Conservation (phyloP, 2,329 filamentous ascomycete species). For the Calonectria pteridis region DNA sequence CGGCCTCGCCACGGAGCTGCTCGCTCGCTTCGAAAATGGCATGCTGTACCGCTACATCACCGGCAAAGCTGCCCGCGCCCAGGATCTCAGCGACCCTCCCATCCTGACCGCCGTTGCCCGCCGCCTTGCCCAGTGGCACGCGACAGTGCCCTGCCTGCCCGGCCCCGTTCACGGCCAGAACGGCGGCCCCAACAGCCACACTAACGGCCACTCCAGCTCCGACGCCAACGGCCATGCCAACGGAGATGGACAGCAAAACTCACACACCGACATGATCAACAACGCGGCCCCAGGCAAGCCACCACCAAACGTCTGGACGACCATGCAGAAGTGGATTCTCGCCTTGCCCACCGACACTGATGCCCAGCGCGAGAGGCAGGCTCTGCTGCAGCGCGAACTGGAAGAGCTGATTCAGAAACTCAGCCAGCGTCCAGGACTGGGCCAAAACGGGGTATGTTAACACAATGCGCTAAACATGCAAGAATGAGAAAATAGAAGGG, state of each 20-base stretch:
- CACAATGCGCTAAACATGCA: slow-evolving; percentile 2
- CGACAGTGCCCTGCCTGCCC: slow-evolving; percentile 71
- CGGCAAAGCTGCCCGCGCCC: slow-evolving; percentile 82
- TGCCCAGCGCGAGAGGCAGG: slow-evolving; percentile 75
- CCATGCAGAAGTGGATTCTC: slow-evolving; percentile 95
- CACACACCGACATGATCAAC: slow-evolving; percentile 57
- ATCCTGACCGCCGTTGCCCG: slow-evolving; percentile 88
- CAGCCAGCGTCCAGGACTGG: slow-evolving; percentile 82
- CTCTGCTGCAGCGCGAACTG: slow-evolving; percentile 80
- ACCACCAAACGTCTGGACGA: slow-evolving; percentile 91
- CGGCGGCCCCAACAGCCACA: slow-evolving; percentile 29
- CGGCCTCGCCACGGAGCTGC: slow-evolving; percentile 85
- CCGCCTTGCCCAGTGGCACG: slow-evolving; percentile 94
- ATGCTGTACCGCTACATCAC: slow-evolving; percentile 94
- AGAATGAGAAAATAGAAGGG: not conserved
- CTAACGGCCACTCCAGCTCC: slow-evolving; percentile 54
- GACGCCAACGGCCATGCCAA: slow-evolving; percentile 43
- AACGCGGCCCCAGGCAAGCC: slow-evolving; percentile 74
- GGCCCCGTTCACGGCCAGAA: slow-evolving; percentile 41
- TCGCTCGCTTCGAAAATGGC: slow-evolving; percentile 95
- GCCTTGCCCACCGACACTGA: slow-evolving; percentile 82
- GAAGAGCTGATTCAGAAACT: slow-evolving; percentile 77
- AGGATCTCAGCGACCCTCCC: slow-evolving; percentile 80
- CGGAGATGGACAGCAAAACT: slow-evolving; percentile 41
- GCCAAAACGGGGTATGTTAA: slow-evolving; percentile 75